These are phyloP conservation scores for Trypanosoma congolense DNA, from an alignment of 208 protist genomes.

Conservation along the genomic window DNA sequence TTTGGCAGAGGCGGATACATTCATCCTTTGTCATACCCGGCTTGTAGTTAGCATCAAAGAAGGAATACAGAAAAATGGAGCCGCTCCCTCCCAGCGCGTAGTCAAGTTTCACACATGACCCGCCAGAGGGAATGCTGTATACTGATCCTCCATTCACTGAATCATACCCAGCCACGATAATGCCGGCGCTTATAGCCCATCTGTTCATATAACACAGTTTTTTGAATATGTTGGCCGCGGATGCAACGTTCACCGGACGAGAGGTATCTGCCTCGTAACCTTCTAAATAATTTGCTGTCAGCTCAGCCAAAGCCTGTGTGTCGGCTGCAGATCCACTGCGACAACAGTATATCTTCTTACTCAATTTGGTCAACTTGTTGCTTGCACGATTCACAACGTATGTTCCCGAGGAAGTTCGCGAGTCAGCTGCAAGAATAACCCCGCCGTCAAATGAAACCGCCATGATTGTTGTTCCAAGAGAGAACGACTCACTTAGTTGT, in stretches of 20 bases:
- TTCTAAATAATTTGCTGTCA: conserved; percentile 89
- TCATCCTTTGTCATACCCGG: conserved; percentile 96
- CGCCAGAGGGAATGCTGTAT: conserved; percentile 95
- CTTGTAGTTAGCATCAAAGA: conserved; percentile 96
- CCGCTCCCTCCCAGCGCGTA: conserved; percentile 95
- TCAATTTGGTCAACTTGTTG: conserved; percentile 97
- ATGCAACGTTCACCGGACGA: conserved; percentile 86
- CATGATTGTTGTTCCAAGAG: conserved; percentile 97
- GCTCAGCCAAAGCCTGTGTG: conserved; percentile 95
- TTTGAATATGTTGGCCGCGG: conserved; percentile 95
- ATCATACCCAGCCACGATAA: conserved; percentile 98
- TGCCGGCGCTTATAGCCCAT: conserved; percentile 93
- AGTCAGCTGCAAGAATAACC: conserved; percentile 97
- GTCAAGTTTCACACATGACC: conserved; percentile 90
- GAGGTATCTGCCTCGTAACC: conserved; percentile 90
- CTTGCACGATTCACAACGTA: conserved; percentile 97
- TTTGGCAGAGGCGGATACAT: conserved; percentile 91
- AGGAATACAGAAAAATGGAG: conserved; percentile 98
- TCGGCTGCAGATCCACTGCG: conserved; percentile 98
- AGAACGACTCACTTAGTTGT: conserved; percentile 80
- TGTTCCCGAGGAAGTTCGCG: conserved; percentile 94
- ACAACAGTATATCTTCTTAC: conserved; percentile 96
- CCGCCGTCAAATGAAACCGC: conserved; percentile 95
- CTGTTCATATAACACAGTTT: conserved; percentile 97
- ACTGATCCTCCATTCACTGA: conserved; percentile 93